Base-by-base conservation (phyloP, 371 early-diverging fungal species). In the Rhizomucor miehei region DNA sequence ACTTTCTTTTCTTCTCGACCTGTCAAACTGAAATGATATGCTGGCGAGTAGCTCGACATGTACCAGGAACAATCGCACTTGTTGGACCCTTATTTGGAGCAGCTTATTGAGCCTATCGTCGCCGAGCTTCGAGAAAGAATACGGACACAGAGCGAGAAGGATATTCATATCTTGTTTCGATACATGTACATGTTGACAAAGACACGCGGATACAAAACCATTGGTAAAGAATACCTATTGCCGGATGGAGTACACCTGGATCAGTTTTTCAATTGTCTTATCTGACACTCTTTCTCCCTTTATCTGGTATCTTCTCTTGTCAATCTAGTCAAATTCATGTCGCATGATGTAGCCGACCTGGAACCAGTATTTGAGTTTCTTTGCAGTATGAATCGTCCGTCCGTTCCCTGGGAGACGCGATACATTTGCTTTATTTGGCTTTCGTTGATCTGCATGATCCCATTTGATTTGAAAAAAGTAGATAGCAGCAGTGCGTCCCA, bases 21-120 rank as follows among this genome's bases (percentile, higher is more conserved):
- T n/a, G 6, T 21, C 19, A 8, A n/a, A n/a, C n/a, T 8, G 3
- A 44, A 48, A 21, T 19, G 44, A 5, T 38, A 24, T 36, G 21
- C 17, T 54, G n/a, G 38, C 29, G 19, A 13, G n/a, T 63, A 87
- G 86, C 62, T 93, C 35, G 84, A 80, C 44, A 51, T 68, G 46
- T 95, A 94, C 58, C 94, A 94, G 66, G 94, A 94, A 67, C 86
- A 90, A 63, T 87, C 98, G 2, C 87, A 87, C 52, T 70, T 95
- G 16, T 85, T 97, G 4, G 98, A 97, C 63, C 88, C 90, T 14
- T 75, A 80, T 63, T 69, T 97, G 48, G 95, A 92, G 50, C 58
- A 51, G 20, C 79, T 94, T 48, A 76, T 92, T 10, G 46, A 65
- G n/a, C 86, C 86, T 29, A 59, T 86, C n/a, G 81, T 92, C 53